Evolutionary conservation across 169 alveolate species (phyloP).

Genomic region (Plasmodium berghei): DNA sequence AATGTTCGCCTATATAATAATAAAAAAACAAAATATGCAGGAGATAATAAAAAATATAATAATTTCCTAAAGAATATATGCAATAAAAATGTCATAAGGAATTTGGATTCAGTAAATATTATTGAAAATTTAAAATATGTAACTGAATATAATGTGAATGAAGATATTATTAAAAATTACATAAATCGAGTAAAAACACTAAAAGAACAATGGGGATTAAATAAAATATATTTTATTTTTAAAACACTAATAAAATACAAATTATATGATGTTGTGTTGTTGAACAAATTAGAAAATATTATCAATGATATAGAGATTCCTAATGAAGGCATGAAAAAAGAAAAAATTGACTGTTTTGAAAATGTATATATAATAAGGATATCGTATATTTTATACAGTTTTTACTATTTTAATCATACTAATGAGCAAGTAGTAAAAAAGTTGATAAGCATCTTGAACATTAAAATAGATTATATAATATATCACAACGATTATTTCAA

Average conservation of each 20-base stretch:
- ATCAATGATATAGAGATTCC: slow-evolving; percentile 13
- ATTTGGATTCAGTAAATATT: slow-evolving; percentile 38
- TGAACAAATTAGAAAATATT: slow-evolving; percentile 29
- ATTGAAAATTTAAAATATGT: slow-evolving; percentile 66
- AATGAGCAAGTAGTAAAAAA: slow-evolving; percentile 40
- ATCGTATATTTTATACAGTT: slow-evolving; percentile 54
- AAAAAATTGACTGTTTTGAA: slow-evolving; percentile 44
- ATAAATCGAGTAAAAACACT: slow-evolving; percentile 24
- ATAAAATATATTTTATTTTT: slow-evolving; percentile 60
- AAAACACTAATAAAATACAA: slow-evolving; percentile 49
- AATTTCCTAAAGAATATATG: slow-evolving; percentile 47
- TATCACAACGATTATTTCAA: slow-evolving; percentile 27
- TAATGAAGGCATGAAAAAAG: background rate
- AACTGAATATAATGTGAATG: slow-evolving; percentile 36
- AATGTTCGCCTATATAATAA: slow-evolving; percentile 7
- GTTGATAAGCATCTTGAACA: slow-evolving; percentile 30
- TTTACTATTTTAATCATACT: slow-evolving; percentile 23
- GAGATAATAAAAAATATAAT: background rate
- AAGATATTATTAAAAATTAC: slow-evolving; percentile 39
- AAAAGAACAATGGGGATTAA: slow-evolving; percentile 54
- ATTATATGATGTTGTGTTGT: slow-evolving; percentile 30
- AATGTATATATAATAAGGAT: slow-evolving; percentile 64
- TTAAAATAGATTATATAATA: slow-evolving; percentile 46
- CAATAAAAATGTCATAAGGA: slow-evolving; percentile 58
- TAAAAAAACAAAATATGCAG: slow-evolving; percentile 12